Conservation (phyloP, 2,329 filamentous ascomycete genomes). For the Neofusicoccum ribis region DNA sequence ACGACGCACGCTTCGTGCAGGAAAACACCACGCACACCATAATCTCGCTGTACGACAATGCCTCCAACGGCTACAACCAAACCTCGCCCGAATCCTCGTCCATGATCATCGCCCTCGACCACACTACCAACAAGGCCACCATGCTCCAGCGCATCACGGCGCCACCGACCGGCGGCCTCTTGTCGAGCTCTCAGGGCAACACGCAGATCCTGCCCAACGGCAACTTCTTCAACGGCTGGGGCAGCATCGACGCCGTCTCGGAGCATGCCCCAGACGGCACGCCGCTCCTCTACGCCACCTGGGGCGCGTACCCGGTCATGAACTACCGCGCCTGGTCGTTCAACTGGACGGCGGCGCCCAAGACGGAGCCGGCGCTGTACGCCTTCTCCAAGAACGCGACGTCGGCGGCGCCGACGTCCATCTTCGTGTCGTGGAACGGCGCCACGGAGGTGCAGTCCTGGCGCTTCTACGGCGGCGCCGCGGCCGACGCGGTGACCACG, state of each 20-base stretch:
- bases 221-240: slow-evolving; percentile 59
- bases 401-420: slow-evolving; percentile 25
- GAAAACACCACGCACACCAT: slow-evolving; percentile 50
- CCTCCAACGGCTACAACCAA: slow-evolving; percentile 49
- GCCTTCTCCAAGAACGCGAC: slow-evolving; percentile 31
- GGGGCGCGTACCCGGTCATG: slow-evolving; percentile 38
- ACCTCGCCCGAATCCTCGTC: slow-evolving; percentile 29
- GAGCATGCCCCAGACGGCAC: slow-evolving; percentile 49
- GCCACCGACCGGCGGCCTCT: slow-evolving; percentile 36
- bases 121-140: slow-evolving; percentile 1
- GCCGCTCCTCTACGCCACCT: slow-evolving; percentile 54
- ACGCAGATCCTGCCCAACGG: slow-evolving; percentile 57
- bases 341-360: slow-evolving; percentile 18
- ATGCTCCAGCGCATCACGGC: slow-evolving; percentile 21
- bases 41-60: slow-evolving; percentile 58
- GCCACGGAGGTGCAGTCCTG: slow-evolving; percentile 17
- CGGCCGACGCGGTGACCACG: not conserved
- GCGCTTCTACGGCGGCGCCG: slow-evolving; percentile 15
- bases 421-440: slow-evolving; percentile 20
- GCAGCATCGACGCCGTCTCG: slow-evolving; percentile 44
- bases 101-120: slow-evolving; percentile 14
- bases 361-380: slow-evolving; percentile 14
- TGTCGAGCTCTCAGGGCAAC: slow-evolving; percentile 53
- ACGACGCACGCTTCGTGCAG: slow-evolving; percentile 52
- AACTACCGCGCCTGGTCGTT: slow-evolving; percentile 20